Base-by-base conservation (phyloP, 1,284 basidiomycete species). In the Papiliotrema nemorosa region DNA sequence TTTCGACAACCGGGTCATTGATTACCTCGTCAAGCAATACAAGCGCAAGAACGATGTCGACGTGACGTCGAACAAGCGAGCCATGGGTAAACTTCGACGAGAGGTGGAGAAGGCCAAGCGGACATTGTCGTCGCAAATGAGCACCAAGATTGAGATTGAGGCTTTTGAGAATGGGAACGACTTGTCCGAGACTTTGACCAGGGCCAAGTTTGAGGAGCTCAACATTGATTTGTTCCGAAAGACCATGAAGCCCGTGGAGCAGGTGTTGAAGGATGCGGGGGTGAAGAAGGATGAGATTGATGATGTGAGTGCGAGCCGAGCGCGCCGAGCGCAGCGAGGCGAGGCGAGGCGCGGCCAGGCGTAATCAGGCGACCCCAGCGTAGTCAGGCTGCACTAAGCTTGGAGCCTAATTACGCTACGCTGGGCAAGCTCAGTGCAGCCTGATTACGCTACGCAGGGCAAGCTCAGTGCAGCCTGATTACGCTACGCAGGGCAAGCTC, bases 31-130 rank as follows among this genome's bases (percentile, higher is more conserved):
- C 80, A 93, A 94, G 80, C 76, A 80, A 54, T 96, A 93, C 86
- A 93, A 93, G 84, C 88, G 87, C 81, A 94, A 94, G 83, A 88
- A 87, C 34, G 88, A 87, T 55, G 87, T 86, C 54, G 93, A 97
- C 67, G 89, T 93, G 55, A 80, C 81, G 55, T 80, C 76, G 72
- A 96, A 97, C 81, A 82, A 88, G 67, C 84, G 88, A 55, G 91
- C 93, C 47, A 82, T 97, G 76, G 89, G 93, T 68, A 97, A 97
- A 79, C 85, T 97, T 72, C 96, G 94, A 83, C 85, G 92, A 45
- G 94, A 97, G 75, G 93, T 97, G 62, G 94, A 98, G 80, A 94
- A 94, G 80, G 94, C 94, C 66, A 98, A 98, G 84, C 83, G 94
- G 26, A 96, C 91, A n/a, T 81, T 98, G 50, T 97, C 85, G 27